Evolutionary conservation across 1,139 yeast species (phyloP).

Genomic region (Candida glucosophila): DNA sequence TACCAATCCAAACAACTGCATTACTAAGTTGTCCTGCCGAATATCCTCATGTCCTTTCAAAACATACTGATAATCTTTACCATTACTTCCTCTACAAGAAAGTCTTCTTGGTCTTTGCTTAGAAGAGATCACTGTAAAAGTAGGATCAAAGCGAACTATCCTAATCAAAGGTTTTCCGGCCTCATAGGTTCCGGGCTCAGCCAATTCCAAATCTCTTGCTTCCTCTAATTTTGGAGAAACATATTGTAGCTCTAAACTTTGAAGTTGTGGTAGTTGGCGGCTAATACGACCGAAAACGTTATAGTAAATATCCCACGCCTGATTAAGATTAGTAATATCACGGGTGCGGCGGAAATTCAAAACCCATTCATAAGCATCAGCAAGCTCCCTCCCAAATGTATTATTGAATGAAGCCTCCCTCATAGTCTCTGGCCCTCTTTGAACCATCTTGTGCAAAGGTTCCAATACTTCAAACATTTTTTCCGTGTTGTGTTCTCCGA

Average conservation of each 20-base stretch:
- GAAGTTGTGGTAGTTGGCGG: slow-evolving; percentile 81
- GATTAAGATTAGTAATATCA: slow-evolving; percentile 83
- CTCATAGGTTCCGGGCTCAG: slow-evolving; percentile 87
- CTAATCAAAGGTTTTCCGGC: slow-evolving; percentile 76
- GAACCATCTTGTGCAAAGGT: slow-evolving; percentile 77
- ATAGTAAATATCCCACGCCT: slow-evolving; percentile 96
- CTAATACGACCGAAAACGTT: slow-evolving; percentile 87
- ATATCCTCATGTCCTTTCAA: slow-evolving; percentile 97
- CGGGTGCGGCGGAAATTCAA: slow-evolving; percentile 74
- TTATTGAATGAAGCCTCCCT: slow-evolving; percentile 90
- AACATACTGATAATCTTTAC: slow-evolving; percentile 72
- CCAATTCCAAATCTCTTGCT: slow-evolving; percentile 74
- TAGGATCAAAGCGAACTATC: slow-evolving; percentile 72
- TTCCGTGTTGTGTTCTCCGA: slow-evolving; percentile 90
- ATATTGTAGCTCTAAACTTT: slow-evolving; percentile 80
- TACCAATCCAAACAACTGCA: slow-evolving; percentile 95
- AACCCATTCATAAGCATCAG: slow-evolving; percentile 93
- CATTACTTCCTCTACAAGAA: slow-evolving; percentile 79
- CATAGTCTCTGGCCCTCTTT: slow-evolving; percentile 85
- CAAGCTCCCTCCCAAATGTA: slow-evolving; percentile 87
- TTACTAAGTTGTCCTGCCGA: slow-evolving; percentile 92
- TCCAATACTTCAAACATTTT: slow-evolving; percentile 89
- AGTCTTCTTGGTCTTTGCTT: slow-evolving; percentile 92
- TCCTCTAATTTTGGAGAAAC: slow-evolving; percentile 85
- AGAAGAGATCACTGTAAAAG: slow-evolving; percentile 82